Percentiles rank a stretch among this genome's conserved stretches.
Conservation (phyloP, 2,329 filamentous ascomycete species). For the Penicillium sp. region DNA sequence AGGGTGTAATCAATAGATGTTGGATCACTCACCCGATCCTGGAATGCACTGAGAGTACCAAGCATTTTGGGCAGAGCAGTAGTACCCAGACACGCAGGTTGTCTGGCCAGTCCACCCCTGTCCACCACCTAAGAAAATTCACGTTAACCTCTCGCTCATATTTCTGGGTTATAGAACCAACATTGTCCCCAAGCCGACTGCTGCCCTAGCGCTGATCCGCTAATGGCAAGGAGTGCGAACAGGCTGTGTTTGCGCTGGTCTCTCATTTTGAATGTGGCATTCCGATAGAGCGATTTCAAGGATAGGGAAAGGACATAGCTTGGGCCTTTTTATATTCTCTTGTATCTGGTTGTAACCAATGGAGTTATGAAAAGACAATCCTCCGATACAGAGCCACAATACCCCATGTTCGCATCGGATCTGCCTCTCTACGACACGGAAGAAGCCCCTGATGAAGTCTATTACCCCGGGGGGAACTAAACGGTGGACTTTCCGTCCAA, state of each 20-base stretch:
- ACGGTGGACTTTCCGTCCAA: neutral
- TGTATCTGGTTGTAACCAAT: neutral
- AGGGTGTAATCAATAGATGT: neutral
- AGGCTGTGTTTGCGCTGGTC: neutral
- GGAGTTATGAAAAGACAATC: neutral
- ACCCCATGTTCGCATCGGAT: neutral
- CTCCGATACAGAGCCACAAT: neutral
- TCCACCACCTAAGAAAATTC: neutral
- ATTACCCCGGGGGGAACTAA: neutral
- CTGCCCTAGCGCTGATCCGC: neutral
- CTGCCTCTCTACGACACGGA: neutral
- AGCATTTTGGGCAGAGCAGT: neutral
- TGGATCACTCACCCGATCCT: neutral
- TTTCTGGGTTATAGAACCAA: neutral
- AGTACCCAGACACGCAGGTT: constrained; percentile 7
- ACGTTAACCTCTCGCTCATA: neutral
- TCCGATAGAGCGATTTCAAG: neutral
- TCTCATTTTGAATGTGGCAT: neutral
- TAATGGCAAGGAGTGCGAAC: neutral
- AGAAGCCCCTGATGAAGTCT: neutral
- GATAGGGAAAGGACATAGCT: neutral
- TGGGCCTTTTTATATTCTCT: neutral
- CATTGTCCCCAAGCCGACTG: neutral
- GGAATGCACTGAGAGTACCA: constrained; percentile 9
- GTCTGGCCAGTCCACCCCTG: neutral